Conservation (phyloP, 1,139 yeast genomes). For the Debaryomycetaceae sp. region DNA sequence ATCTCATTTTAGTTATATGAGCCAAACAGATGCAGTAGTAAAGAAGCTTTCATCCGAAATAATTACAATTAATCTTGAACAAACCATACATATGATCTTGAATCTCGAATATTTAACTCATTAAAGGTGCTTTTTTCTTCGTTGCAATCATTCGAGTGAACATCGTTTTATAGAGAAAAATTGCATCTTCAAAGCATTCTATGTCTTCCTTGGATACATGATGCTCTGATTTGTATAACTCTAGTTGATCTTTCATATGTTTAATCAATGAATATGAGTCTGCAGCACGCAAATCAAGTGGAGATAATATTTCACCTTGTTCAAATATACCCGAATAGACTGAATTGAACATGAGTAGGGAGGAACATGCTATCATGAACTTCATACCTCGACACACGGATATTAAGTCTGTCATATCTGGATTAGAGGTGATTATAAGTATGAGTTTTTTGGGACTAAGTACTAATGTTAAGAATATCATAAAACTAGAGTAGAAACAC, state of each 20-base stretch:
- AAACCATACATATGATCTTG: conserved; percentile 13
- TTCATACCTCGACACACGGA: conserved; percentile 19
- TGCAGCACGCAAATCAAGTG: conserved; percentile 9
- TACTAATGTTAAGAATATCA: conserved; percentile 27
- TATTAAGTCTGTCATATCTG: conserved; percentile 17
- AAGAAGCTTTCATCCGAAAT: conserved; percentile 11
- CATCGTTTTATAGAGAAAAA: conserved; percentile 13
- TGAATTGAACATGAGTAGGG: conserved; percentile 12
- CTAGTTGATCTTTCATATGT: conserved; percentile 11
- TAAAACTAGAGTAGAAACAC: conserved; percentile 18
- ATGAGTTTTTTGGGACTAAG: conserved; percentile 29
- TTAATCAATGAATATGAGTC: conserved; percentile 16
- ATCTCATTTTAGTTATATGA: conserved; percentile 5
- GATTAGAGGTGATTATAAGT: conserved; percentile 25
- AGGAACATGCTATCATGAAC: conserved; percentile 10
- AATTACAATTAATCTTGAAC: conserved; percentile 3
- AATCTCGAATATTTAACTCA: conserved; percentile 24
- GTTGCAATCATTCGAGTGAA: conserved; percentile 12
- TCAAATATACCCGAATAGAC: conserved; percentile 14
- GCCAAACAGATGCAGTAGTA: conserved; percentile 9
- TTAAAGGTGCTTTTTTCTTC: conserved; percentile 27
- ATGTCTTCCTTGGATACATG: conserved; percentile 10
- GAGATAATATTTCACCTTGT: conserved; percentile 8
- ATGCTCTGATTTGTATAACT: conserved; percentile 5
- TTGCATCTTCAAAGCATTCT: conserved; percentile 9